Conservation (phyloP, 2,329 filamentous ascomycete genomes). For the Pseudocercospora eumusae region DNA sequence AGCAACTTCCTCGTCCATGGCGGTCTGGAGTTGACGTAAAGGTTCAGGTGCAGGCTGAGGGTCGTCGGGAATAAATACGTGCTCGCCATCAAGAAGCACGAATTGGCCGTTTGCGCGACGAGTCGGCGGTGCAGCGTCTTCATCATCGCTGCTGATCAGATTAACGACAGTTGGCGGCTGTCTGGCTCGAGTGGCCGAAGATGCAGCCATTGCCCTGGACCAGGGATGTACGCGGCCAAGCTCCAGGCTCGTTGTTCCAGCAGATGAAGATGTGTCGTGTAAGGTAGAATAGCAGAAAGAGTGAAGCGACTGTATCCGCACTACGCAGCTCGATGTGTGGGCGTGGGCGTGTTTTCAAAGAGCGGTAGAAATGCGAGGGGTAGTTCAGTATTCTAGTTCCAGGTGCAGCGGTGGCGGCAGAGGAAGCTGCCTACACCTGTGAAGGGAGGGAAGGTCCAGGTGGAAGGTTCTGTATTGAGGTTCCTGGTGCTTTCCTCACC, state of each 20-base stretch:
- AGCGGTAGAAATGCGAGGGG: background rate
- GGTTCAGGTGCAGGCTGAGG: constrained; percentile 10
- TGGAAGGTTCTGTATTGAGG: background rate
- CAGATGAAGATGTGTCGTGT: background rate
- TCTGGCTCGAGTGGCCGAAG: background rate
- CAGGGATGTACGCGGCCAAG: background rate
- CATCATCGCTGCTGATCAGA: constrained; percentile 30
- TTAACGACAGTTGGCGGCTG: constrained; percentile 27
- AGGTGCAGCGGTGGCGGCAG: too few species aligned
- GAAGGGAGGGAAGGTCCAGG: background rate
- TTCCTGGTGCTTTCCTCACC: background rate
- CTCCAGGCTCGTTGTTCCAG: background rate
- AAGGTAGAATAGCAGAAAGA: background rate
- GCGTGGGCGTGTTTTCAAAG: background rate
- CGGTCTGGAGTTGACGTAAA: background rate
- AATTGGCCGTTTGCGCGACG: constrained; percentile 14
- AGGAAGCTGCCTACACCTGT: too few species aligned
- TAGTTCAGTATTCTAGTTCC: too few species aligned
- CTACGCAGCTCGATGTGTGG: background rate
- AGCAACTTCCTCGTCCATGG: constrained; percentile 1
- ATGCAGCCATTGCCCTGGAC: background rate
- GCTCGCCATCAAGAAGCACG: constrained; percentile 28
- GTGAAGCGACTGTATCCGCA: background rate
- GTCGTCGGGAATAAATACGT: constrained; percentile 34
- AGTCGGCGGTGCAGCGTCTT: constrained; percentile 20